Conservation (phyloP, 768 basidiomycete species). For the Trametes cingulata region DNA sequence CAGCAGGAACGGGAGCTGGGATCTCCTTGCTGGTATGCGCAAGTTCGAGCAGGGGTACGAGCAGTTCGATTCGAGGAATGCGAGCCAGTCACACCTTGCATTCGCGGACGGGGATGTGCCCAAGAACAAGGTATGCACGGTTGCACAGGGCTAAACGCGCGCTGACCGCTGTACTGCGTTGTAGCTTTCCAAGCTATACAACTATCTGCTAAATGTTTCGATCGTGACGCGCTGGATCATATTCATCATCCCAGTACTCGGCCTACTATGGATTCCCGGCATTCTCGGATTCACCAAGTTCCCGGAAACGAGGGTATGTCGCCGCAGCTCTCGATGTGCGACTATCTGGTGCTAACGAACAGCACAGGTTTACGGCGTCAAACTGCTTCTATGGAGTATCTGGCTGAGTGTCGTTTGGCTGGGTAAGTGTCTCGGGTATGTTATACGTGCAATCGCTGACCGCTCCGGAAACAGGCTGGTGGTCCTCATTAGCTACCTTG, state of each 20-base stretch:
- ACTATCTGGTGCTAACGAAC: background rate
- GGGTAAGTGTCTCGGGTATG: slow-evolving; percentile 42
- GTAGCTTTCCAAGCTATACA: slow-evolving; percentile 64
- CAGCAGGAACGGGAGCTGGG: slow-evolving; percentile 46
- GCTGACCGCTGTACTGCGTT: background rate
- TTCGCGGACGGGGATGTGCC: slow-evolving; percentile 66
- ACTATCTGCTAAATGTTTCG: slow-evolving; percentile 73
- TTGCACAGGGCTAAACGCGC: background rate
- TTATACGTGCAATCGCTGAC: slow-evolving; percentile 2
- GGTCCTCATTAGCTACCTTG: slow-evolving; percentile 69
- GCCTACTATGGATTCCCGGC: slow-evolving; percentile 69
- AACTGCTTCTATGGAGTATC: slow-evolving; percentile 77
- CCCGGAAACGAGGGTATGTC: slow-evolving; percentile 48
- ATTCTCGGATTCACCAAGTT: slow-evolving; percentile 62
- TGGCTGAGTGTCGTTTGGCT: slow-evolving; percentile 83
- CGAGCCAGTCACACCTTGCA: slow-evolving; percentile 50
- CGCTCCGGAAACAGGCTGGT: slow-evolving; percentile 56
- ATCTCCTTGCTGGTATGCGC: slow-evolving; percentile 48
- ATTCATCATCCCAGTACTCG: slow-evolving; percentile 75
- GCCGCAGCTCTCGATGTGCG: slow-evolving; percentile 24
- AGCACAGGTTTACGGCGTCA: slow-evolving; percentile 57
- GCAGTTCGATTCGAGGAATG: slow-evolving; percentile 57
- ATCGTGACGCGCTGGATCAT: slow-evolving; percentile 80
- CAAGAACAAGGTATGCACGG: slow-evolving; percentile 45
- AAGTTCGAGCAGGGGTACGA: slow-evolving; percentile 57